Conservation (phyloP, 768 basidiomycete genomes). For the Hericium rajendrae region DNA sequence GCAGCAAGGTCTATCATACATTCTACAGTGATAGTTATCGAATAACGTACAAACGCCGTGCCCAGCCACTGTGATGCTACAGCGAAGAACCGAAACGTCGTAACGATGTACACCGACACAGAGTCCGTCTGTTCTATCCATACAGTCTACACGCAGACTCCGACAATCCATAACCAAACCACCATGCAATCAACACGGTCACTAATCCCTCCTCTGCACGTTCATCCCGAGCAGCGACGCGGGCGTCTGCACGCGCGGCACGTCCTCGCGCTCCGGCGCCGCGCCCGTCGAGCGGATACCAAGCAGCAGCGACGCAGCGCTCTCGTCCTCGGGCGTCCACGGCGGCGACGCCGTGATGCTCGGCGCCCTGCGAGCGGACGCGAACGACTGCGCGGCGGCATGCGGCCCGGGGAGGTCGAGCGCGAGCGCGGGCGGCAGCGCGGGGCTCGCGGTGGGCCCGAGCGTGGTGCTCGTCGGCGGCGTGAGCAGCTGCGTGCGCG, state of each 20-base stretch:
- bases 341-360: conserved; percentile 4
- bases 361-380: not conserved
- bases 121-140: not conserved
- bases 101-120: no score
- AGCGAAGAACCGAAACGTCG: no score
- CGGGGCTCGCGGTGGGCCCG: conserved; percentile 8
- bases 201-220: not conserved
- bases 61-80: not conserved
- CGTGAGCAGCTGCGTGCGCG: conserved; percentile 11
- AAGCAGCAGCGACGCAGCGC: conserved; percentile 11
- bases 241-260: conserved; percentile 13
- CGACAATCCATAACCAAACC: not conserved
- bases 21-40: no score
- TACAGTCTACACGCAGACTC: not conserved
- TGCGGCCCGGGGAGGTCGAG: conserved; percentile 12
- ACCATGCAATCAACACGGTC: no score
- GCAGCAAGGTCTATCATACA: no score
- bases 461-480: conserved; percentile 11
- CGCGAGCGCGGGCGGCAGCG: conserved; percentile 11
- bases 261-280: conserved; percentile 1
- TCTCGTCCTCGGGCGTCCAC: conserved; percentile 15
- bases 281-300: conserved; percentile 8
- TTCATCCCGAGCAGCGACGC: conserved; percentile 12
- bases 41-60: not conserved
- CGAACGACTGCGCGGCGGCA: not conserved